These are phyloP conservation scores for Xylaria intraflava DNA, from an alignment of 495 filamentous ascomycete species.

Conservation along the genomic window DNA sequence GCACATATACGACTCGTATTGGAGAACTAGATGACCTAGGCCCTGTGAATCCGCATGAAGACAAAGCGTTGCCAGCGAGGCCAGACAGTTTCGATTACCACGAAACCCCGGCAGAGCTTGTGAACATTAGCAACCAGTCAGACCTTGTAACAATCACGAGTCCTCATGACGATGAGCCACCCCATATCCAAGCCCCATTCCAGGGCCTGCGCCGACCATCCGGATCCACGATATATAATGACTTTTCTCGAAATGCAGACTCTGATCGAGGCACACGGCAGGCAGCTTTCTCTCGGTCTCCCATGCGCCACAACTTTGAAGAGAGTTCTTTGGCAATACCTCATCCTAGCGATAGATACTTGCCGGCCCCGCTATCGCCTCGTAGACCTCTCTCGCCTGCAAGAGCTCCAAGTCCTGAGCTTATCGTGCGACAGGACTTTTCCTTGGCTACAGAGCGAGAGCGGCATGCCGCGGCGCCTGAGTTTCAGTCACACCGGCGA, in stretches of 20 bases:
- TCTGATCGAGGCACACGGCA: conserved; percentile 27
- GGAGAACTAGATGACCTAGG: conserved; percentile 70
- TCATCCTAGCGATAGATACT: conserved; percentile 41
- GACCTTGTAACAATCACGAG: conserved; percentile 41
- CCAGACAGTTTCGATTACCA: conserved; percentile 66
- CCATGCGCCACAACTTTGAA: conserved; percentile 35
- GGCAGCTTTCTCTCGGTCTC: conserved; percentile 43
- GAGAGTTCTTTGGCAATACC: conserved; percentile 29
- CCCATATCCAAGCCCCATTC: conserved; percentile 7
- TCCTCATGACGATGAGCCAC: conserved; percentile 32
- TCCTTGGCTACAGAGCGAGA: conserved; percentile 32
- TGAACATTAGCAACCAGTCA: conserved; percentile 43
- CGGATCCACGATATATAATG: conserved; percentile 16
- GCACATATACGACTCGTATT: conserved; percentile 84
- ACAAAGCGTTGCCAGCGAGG: conserved; percentile 69
- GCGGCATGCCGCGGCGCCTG: conserved; percentile 20
- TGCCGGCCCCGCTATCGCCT: conserved; percentile 64
- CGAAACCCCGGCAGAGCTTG: conserved; percentile 43
- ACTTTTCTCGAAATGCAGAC: conserved; percentile 17
- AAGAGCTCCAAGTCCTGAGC: conserved; percentile 34
- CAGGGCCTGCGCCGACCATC: conserved; percentile 4
- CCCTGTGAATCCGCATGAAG: conserved; percentile 49
- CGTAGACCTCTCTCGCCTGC: conserved; percentile 42
- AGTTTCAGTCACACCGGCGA: conserved; percentile 39
- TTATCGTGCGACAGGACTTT: conserved; percentile 35